A percentile compares a stretch with the other conserved stretches of the same genome.
phyloP scores from a whole-genome alignment of 768 basidiomycete genomes.

The Amanita subjunquillea region DNA sequence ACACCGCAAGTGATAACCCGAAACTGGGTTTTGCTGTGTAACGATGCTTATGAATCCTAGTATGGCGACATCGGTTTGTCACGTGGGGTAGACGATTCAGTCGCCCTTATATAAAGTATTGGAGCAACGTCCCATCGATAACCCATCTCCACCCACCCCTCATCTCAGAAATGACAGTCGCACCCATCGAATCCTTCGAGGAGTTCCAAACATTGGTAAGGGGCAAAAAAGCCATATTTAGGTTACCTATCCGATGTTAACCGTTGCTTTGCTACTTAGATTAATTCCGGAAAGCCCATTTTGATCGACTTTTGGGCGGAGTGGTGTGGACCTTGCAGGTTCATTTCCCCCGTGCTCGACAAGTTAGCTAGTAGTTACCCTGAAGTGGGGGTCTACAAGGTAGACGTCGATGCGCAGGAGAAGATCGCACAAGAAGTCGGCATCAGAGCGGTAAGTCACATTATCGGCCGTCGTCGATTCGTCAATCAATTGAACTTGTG shows the following conservation, averaged over 20 bases:
- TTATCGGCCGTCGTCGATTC: no score
- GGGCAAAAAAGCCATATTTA: background rate
- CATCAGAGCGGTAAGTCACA: constrained; percentile 45
- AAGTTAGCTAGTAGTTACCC: constrained; percentile 29
- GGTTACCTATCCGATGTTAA: background rate
- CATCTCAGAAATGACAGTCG: constrained; percentile 26
- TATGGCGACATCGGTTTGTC: background rate
- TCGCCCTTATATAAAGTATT: background rate
- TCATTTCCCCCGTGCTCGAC: constrained; percentile 59
- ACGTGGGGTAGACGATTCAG: background rate
- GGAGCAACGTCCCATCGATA: background rate
- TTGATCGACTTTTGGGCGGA: constrained; percentile 71
- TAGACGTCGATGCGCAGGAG: constrained; percentile 54
- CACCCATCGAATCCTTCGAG: constrained; percentile 19
- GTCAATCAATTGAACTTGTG: background rate
- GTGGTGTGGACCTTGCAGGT: constrained; percentile 66
- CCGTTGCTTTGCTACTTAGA: constrained; percentile 19
- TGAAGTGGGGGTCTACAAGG: constrained; percentile 55
- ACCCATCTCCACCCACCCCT: background rate
- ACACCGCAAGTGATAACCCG: background rate
- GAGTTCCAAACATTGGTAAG: constrained; percentile 38
- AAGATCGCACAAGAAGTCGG: constrained; percentile 48
- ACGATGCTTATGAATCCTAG: background rate
- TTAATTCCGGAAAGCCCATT: constrained; percentile 34
- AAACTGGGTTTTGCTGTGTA: background rate